Evolutionary conservation across 768 basidiomycete species (phyloP), one percentile per base, ranked within the genome.

Genomic region (Calocybe gangraenosa): DNA sequence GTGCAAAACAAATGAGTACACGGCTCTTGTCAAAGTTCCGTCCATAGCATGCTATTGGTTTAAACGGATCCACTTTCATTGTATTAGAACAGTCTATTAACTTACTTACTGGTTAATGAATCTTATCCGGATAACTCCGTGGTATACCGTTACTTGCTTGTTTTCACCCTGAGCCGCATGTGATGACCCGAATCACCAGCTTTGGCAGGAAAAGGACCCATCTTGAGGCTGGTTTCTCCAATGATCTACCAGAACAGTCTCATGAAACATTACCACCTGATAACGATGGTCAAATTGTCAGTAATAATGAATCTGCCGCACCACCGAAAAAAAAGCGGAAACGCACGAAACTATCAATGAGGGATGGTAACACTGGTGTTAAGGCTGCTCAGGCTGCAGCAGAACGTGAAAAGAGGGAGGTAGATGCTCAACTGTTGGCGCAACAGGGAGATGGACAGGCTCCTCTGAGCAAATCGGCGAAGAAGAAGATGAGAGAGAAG

Each of bases 201-300:
- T 74, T 89, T 60, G 82, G 81, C n/a, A 73, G 75, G 42, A 91
- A 90, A 59, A 68, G 87, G 40, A 82, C 79, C 3, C 79, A 87
- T 56, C 51, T 88, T 11, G 71, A 89, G 49, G 82, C 86, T 11
- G 80, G 77, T 0, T 78, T 84, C 51, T 54, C 44, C 15, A 46
- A 31, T 7, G 44, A 60, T 11, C 47, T 52, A 14, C 53, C 59
- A 36, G 51, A 46, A 21, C 38, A 51, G 25, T 21, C 42, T 8
- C 25, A 11, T 28, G 54, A 54, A 7, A 44, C 45, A 17, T 48
- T 50, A 38, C 51, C 33, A 15, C 31, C 34, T 36, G 37, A 28
- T 35, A 36, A 30, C 23, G 25, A 11, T 11, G 25, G 25, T 5
- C 25, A 28, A 28, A 19, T 35, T 38, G 28, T 46, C 31, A 6